phyloP scores from a whole-genome alignment of 2,329 filamentous ascomycete species.

The Sporothrix pallida region DNA sequence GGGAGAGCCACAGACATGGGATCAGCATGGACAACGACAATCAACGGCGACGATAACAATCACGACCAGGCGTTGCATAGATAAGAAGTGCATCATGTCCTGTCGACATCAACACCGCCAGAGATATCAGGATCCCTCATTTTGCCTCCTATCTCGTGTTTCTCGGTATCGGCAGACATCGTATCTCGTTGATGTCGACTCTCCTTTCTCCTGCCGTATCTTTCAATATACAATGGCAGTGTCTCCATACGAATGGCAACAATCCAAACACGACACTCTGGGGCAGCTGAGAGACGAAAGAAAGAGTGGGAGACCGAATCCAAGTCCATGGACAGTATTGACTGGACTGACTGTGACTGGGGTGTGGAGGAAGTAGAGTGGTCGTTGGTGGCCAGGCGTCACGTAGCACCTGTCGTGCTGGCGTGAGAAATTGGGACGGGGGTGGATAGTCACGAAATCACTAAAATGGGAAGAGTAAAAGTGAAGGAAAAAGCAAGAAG shows the following conservation, averaged over 20 bases:
- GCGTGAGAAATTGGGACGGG: conserved; percentile 22
- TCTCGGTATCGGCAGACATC: background rate
- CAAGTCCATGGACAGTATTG: background rate
- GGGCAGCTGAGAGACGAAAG: background rate
- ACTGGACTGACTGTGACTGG: background rate
- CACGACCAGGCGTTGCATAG: background rate
- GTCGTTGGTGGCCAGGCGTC: conserved; percentile 24
- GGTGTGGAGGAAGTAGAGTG: background rate
- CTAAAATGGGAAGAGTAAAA: too few species aligned
- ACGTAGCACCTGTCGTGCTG: conserved; percentile 32
- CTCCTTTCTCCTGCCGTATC: too few species aligned
- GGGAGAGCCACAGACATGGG: conserved; percentile 6
- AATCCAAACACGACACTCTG: conserved; percentile 23
- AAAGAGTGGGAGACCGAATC: background rate
- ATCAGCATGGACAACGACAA: background rate
- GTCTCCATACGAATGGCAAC: conserved; percentile 26
- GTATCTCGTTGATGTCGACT: background rate
- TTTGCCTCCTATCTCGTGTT: conserved; percentile 17
- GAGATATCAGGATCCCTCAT: background rate
- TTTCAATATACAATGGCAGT: background rate
- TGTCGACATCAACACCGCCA: background rate
- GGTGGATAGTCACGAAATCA: background rate
- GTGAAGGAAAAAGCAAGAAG: background rate
- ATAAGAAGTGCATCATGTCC: conserved; percentile 5
- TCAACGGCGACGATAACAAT: background rate